Conservation (phyloP, 2,329 filamentous ascomycete species). For the Colletotrichum sp. region DNA sequence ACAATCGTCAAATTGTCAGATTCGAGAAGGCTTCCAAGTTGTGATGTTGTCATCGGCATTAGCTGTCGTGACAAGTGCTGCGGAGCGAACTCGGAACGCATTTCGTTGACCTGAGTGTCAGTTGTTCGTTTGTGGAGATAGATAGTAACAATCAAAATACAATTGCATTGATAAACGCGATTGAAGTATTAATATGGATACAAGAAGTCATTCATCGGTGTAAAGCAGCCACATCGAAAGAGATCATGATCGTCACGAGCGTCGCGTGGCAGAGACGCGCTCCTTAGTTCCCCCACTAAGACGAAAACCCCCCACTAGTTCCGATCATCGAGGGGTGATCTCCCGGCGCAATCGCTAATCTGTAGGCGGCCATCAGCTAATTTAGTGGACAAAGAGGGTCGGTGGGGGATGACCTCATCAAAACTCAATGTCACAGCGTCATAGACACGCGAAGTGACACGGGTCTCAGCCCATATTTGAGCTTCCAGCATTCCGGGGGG, state of each 20-base stretch:
- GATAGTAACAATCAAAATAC: not conserved
- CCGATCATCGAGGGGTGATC: constrained; percentile 9
- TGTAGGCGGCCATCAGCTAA: not conserved
- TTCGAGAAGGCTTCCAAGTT: not conserved
- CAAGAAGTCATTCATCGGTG: not conserved
- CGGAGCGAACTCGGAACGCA: fast-evolving
- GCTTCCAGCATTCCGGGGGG: not conserved
- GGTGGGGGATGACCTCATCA: constrained; percentile 13
- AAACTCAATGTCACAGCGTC: constrained; percentile 15
- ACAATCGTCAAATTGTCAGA: not conserved
- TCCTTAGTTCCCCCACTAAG: not conserved
- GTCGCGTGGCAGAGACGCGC: not conserved
- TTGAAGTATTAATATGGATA: not conserved
- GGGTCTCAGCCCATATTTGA: constrained; percentile 2
- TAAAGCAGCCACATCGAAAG: not conserved
- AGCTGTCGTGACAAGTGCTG: fast-evolving
- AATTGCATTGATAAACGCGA: fast-evolving
- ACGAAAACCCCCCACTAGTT: constrained; percentile 2
- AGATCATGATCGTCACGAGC: not conserved
- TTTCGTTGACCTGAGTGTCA: not conserved
- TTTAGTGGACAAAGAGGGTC: not conserved
- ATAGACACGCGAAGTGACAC: constrained; percentile 10
- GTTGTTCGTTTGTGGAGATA: not conserved
- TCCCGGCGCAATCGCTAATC: constrained; percentile 9
- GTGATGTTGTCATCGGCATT: not conserved